Evolutionary conservation across 331 rosid genomes (phyloP).

Genomic region (Rhamnella rubrinervis): DNA sequence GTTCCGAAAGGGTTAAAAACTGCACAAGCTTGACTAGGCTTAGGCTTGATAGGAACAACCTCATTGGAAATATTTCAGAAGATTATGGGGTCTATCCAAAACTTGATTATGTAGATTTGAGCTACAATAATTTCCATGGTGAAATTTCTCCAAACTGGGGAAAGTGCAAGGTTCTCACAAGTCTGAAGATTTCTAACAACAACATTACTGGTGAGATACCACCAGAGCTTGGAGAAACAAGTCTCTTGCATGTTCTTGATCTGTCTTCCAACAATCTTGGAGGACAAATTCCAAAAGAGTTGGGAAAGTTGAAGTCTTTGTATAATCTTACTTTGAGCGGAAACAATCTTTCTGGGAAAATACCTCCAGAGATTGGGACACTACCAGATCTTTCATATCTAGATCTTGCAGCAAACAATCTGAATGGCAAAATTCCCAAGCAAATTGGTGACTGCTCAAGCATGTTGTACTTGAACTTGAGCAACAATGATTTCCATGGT

Average conservation of each 20-base stretch:
- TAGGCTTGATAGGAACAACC: constrained; percentile 19
- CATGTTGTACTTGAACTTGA: constrained; percentile 20
- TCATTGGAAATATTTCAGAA: constrained; percentile 21
- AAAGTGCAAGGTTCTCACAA: constrained; percentile 10
- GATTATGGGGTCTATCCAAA: constrained; percentile 21
- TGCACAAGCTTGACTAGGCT: constrained; percentile 19
- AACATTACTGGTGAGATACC: constrained; percentile 19
- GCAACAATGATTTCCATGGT: constrained; percentile 13
- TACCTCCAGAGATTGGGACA: constrained; percentile 18
- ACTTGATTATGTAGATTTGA: constrained; percentile 23
- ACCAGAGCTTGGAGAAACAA: constrained; percentile 24
- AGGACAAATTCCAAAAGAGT: constrained; percentile 20
- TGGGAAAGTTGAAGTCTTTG: constrained; percentile 18
- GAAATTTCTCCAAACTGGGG: constrained; percentile 23
- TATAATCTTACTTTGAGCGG: constrained; percentile 13
- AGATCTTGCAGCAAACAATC: constrained; percentile 17
- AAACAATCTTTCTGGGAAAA: constrained; percentile 19
- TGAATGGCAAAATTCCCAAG: constrained; percentile 21
- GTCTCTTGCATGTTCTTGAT: constrained; percentile 12
- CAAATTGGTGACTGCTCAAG: constrained; percentile 20
- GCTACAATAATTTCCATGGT: constrained; percentile 13
- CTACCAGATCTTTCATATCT: constrained; percentile 19
- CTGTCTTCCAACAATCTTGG: constrained; percentile 4
- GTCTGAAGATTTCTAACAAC: constrained; percentile 21
- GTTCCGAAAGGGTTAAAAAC: constrained; percentile 23